Conservation (phyloP, 805 yeast genomes). For the Kodamaea restingae region DNA sequence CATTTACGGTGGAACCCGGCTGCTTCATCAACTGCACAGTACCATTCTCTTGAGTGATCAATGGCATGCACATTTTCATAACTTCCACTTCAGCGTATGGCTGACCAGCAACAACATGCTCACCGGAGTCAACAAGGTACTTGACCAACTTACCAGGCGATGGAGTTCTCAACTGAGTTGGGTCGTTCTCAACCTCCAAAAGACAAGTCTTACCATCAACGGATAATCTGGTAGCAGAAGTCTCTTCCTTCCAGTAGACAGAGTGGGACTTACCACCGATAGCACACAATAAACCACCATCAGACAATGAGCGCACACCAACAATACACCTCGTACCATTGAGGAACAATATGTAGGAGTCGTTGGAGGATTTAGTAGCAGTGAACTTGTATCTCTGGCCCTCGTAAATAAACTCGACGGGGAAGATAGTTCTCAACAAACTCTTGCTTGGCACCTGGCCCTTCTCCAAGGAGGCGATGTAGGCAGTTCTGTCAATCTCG, state of each 20-base stretch:
- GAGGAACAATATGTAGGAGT: slow-evolving; percentile 81
- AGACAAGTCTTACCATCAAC: slow-evolving; percentile 94
- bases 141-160: slow-evolving; percentile 98
- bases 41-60: slow-evolving; percentile 92
- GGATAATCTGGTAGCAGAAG: slow-evolving; percentile 88
- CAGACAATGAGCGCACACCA: slow-evolving; percentile 83
- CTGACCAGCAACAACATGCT: slow-evolving; percentile 86
- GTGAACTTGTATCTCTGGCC: slow-evolving; percentile 92
- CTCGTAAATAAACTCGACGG: slow-evolving; percentile 93
- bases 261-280: slow-evolving; percentile 92
- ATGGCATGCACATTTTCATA: slow-evolving; percentile 99
- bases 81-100: slow-evolving; percentile 98
- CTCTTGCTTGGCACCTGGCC: slow-evolving; percentile 93
- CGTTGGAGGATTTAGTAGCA: slow-evolving; percentile 86
- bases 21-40: slow-evolving; percentile 87
- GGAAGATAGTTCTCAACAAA: slow-evolving; percentile 79
- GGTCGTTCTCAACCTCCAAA: slow-evolving; percentile 94
- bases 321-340: slow-evolving; percentile 90
- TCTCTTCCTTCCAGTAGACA: slow-evolving; percentile 97
- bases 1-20: slow-evolving; percentile 95
- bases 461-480: slow-evolving; percentile 73
- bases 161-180: slow-evolving; percentile 97
- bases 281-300: slow-evolving; percentile 88
- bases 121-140: slow-evolving; percentile 92
- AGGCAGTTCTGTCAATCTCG: slow-evolving; percentile 64